Evolutionary conservation across 208 protist genomes (phyloP).

Genomic region (Acanthamoeba sp.): DNA sequence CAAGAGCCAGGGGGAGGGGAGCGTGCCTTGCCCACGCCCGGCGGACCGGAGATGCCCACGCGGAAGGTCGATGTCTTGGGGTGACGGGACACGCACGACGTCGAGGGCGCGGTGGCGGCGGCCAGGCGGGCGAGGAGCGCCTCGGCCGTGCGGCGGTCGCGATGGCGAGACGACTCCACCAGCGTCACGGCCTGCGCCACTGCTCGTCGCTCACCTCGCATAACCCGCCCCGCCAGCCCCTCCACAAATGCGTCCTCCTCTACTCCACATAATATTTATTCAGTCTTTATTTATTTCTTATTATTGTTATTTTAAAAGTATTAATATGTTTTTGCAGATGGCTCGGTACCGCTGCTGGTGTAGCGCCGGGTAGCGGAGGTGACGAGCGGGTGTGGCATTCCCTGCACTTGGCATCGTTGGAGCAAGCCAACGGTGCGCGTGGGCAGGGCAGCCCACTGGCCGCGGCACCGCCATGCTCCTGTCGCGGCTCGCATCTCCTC

Average conservation of each 20-base stretch:
- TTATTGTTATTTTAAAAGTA: too few species aligned
- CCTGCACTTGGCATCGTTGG: too few species aligned
- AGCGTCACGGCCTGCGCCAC: conserved; percentile 44
- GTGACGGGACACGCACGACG: neutral
- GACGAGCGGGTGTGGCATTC: too few species aligned
- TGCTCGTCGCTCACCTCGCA: neutral
- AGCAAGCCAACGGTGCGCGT: neutral
- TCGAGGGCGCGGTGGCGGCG: neutral
- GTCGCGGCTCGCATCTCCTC: neutral
- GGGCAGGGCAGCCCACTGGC: neutral
- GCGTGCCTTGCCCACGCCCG: conserved; percentile 92
- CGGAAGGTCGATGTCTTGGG: conserved; percentile 86
- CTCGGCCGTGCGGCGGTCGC: conserved; percentile 17
- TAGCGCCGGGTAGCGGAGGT: too few species aligned
- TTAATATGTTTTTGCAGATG: too few species aligned
- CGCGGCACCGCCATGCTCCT: neutral
- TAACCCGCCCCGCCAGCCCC: neutral
- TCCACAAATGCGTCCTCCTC: neutral
- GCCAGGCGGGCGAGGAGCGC: conserved; percentile 6
- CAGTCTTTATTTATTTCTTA: too few species aligned
- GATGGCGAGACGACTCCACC: neutral
- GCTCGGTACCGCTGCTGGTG: too few species aligned
- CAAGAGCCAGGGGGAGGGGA: neutral
- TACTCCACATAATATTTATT: neutral
- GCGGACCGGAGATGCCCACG: conserved; percentile 95